Evolutionary conservation across 2,329 filamentous ascomycete genomes (phyloP).

Genomic region (Fusarium sp.): DNA sequence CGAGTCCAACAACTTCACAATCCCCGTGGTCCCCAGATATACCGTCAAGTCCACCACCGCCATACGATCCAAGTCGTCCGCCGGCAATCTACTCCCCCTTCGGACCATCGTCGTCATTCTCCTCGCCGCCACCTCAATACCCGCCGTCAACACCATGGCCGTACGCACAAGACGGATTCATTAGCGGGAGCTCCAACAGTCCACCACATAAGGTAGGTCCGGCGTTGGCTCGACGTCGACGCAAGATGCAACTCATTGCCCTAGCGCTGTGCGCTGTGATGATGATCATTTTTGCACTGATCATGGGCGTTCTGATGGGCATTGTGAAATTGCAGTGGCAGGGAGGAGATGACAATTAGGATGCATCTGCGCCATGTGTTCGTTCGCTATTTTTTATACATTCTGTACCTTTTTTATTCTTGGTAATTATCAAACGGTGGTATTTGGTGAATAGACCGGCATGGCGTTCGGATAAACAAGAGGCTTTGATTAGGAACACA

Average conservation of each 20-base stretch:
- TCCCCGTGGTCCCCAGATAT: conserved; percentile 35
- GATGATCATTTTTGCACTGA: conserved; percentile 43
- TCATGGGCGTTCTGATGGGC: conserved; percentile 44
- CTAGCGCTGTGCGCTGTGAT: conserved; percentile 34
- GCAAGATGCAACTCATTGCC: conserved; percentile 40
- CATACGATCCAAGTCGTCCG: conserved; percentile 44
- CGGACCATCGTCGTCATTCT: conserved; percentile 17
- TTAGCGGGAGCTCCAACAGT: conserved; percentile 26
- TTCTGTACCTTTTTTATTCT: conserved; percentile 1
- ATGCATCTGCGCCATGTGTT: neutral
- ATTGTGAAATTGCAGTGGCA: conserved; percentile 41
- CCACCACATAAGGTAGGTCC: conserved; percentile 40
- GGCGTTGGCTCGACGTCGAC: conserved; percentile 36
- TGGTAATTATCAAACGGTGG: neutral
- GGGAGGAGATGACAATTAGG: conserved; percentile 19
- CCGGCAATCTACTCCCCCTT: conserved; percentile 44
- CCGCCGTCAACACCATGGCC: conserved; percentile 35
- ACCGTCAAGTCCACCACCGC: conserved; percentile 44
- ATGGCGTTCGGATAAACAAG: conserved; percentile 14
- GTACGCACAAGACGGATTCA: conserved; percentile 30
- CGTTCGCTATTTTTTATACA: neutral
- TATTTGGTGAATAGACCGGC: neutral
- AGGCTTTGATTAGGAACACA: neutral
- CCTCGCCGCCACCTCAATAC: conserved; percentile 28
- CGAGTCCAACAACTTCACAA: conserved; percentile 8